These are phyloP conservation scores for Apiospora aurea DNA, from an alignment of 2,329 filamentous ascomycete species.

Conservation along the genomic window DNA sequence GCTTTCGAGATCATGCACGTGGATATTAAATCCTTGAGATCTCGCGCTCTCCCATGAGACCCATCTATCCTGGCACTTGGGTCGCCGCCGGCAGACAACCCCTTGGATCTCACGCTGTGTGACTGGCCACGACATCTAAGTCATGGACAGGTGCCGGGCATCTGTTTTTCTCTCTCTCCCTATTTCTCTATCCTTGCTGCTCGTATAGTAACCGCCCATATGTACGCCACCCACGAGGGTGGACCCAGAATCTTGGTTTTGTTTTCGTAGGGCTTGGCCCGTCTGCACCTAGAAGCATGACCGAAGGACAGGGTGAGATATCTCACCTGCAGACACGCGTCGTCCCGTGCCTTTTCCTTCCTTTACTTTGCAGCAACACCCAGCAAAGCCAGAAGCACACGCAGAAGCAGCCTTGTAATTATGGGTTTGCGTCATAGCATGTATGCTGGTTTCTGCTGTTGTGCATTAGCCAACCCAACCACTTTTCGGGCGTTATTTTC, in stretches of 20 bases:
- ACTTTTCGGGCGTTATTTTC: neutral
- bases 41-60: constrained; percentile 39
- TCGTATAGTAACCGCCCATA: neutral
- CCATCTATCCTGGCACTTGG: constrained; percentile 33
- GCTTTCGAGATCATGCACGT: constrained; percentile 42
- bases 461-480: neutral
- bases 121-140: constrained; percentile 11
- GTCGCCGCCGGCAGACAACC: neutral
- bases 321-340: constrained; percentile 17
- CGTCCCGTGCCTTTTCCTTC: constrained; percentile 1
- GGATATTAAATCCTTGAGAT: constrained; percentile 39
- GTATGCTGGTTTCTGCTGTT: constrained; percentile 5
- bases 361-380: neutral
- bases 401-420: constrained; percentile 9
- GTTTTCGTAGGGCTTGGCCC: constrained; percentile 16
- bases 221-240: constrained; percentile 12
- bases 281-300: constrained; percentile 8
- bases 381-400: neutral
- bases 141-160: constrained; percentile 7
- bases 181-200: neutral
- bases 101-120: constrained; percentile 5
- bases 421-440: constrained; percentile 10
- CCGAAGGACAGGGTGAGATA: constrained; percentile 16
- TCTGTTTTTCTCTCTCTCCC: neutral
- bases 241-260: constrained; percentile 9